Conservation (phyloP, 495 filamentous ascomycete species). For the Lophiotrema nucula region DNA sequence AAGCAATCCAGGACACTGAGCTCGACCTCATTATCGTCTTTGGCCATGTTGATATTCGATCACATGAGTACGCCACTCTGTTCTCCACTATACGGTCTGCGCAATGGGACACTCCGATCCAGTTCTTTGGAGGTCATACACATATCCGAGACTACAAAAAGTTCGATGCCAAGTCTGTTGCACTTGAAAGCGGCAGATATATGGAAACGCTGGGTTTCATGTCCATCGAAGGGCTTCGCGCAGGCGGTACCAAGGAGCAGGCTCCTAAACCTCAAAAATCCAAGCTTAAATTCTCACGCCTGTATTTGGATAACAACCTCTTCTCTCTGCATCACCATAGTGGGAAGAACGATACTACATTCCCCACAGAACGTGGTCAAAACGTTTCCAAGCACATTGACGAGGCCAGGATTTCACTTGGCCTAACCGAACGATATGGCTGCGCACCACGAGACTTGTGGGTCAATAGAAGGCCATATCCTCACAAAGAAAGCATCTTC, state of each 20-base stretch:
- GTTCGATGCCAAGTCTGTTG: slow-evolving; percentile 79
- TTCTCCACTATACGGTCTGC: slow-evolving; percentile 74
- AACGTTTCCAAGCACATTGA: slow-evolving; percentile 73
- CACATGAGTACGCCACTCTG: slow-evolving; percentile 72
- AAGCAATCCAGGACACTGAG: slow-evolving; percentile 72
- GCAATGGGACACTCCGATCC: slow-evolving; percentile 78
- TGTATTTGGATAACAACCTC: slow-evolving; percentile 95
- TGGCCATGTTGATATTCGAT: slow-evolving; percentile 81
- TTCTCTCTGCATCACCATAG: slow-evolving; percentile 82
- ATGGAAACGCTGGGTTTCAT: slow-evolving; percentile 98
- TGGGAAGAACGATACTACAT: slow-evolving; percentile 63
- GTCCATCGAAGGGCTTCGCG: slow-evolving; percentile 72
- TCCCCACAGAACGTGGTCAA: slow-evolving; percentile 73
- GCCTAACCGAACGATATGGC: slow-evolving; percentile 72
- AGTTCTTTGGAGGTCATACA: slow-evolving; percentile 90
- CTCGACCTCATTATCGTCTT: slow-evolving; percentile 85
- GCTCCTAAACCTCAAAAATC: slow-evolving; percentile 37
- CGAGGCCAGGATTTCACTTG: slow-evolving; percentile 63
- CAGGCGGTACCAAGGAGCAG: slow-evolving; percentile 39
- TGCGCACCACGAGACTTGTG: slow-evolving; percentile 81
- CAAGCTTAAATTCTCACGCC: slow-evolving; percentile 62
- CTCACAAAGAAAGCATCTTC: slow-evolving; percentile 67
- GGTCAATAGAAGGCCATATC: slow-evolving; percentile 74
- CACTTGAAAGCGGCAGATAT: slow-evolving; percentile 86
- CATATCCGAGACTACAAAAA: slow-evolving; percentile 83